Conservation (phyloP, 148 eudicot genomes). For the Rheum nobile region DNA sequence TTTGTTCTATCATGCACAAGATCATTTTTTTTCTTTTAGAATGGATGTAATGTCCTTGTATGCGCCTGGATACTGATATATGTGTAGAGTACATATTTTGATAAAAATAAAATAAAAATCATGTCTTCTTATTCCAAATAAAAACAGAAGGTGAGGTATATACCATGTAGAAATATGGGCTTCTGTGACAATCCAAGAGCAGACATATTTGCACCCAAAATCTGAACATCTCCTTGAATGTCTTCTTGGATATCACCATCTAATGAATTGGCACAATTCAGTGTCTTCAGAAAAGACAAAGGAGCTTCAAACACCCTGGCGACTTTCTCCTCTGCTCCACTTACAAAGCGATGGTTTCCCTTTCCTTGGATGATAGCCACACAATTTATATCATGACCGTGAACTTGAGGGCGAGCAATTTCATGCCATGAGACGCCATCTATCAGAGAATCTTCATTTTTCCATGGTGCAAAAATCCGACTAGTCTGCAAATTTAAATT, state of each 20-base stretch:
- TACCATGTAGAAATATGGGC: conserved; percentile 82
- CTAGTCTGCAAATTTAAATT: conserved; percentile 39
- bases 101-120: not conserved
- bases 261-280: conserved; percentile 48
- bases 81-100: not conserved
- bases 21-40: not conserved
- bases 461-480: conserved; percentile 80
- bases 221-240: conserved; percentile 57
- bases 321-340: conserved; percentile 98
- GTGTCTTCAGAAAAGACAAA: conserved; percentile 80
- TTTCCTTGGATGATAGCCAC: conserved; percentile 68
- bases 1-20: not conserved
- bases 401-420: conserved; percentile 99
- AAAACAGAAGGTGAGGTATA: not conserved
- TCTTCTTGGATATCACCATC: conserved; percentile 43
- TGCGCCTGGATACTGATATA: not conserved
- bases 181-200: conserved; percentile 97
- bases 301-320: conserved; percentile 98
- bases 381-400: conserved; percentile 95
- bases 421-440: conserved; percentile 64
- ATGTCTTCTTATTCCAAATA: not conserved
- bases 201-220: conserved; percentile 98
- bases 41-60: not conserved
- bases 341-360: conserved; percentile 84
- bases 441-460: conserved; percentile 18